These are phyloP conservation scores for Lignosus rhinocerotis DNA, from an alignment of 1,284 basidiomycete genomes.

Conservation along the genomic window DNA sequence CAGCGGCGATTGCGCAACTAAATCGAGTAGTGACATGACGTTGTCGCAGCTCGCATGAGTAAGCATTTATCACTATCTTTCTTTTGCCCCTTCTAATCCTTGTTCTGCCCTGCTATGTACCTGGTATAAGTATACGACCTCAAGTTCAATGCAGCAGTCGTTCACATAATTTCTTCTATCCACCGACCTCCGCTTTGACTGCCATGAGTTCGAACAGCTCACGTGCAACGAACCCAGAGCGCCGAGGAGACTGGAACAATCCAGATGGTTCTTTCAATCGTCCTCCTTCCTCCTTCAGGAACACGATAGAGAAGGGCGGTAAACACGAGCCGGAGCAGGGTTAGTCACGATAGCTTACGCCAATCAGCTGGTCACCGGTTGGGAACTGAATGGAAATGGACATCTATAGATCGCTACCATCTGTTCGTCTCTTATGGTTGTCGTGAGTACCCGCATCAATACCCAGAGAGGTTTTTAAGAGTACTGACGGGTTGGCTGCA, in stretches of 20 bases:
- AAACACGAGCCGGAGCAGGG: conserved; percentile 84
- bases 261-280: conserved; percentile 85
- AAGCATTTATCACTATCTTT: too few relatives aligned
- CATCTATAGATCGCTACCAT: conserved; percentile 75
- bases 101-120: too few relatives aligned
- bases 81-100: too few relatives aligned
- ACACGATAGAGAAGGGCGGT: conserved; percentile 70
- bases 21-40: too few relatives aligned
- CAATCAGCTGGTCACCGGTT: neutral
- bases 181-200: too few relatives aligned
- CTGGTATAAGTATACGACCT: too few relatives aligned
- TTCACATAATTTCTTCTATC: too few relatives aligned
- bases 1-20: too few relatives aligned
- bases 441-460: conserved; percentile 54
- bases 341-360: conserved; percentile 32
- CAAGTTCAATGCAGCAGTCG: too few relatives aligned
- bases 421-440: conserved; percentile 84
- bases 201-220: conserved; percentile 15
- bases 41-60: too few relatives aligned
- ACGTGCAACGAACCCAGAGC: conserved; percentile 39
- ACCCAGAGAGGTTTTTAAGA: neutral
- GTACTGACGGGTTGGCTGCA: conserved; percentile 29
- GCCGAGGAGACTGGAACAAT: conserved; percentile 51
- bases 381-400: neutral
- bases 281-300: conserved; percentile 70